Evolutionary conservation across 2,329 filamentous ascomycete species (phyloP).

Genomic region (Pseudogymnoascus verrucosus): DNA sequence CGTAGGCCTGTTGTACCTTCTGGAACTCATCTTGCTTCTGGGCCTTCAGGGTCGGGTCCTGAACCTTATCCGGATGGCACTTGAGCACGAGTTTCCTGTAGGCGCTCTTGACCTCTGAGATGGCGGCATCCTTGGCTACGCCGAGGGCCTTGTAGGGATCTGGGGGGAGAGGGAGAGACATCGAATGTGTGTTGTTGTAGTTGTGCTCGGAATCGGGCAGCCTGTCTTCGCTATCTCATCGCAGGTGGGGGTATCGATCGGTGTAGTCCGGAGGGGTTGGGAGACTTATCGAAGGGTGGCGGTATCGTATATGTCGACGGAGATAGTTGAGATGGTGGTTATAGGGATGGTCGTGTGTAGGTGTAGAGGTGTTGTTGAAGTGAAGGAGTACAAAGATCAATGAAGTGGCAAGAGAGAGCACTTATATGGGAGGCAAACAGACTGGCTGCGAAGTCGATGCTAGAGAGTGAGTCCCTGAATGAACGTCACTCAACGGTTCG

Average conservation of each 20-base stretch:
- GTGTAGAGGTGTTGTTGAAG: neutral
- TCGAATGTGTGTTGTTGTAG: conserved; percentile 10
- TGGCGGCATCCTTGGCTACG: conserved; percentile 62
- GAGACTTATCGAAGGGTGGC: neutral
- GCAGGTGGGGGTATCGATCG: neutral
- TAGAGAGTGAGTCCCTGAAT: neutral
- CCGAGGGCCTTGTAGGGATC: conserved; percentile 78
- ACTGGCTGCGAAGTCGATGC: neutral
- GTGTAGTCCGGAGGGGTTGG: neutral
- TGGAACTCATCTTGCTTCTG: conserved; percentile 84
- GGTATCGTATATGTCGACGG: neutral
- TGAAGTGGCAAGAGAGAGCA: neutral
- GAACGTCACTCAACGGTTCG: conserved; percentile 7
- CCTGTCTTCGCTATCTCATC: neutral
- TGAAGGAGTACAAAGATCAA: neutral
- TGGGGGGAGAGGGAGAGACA: conserved; percentile 22
- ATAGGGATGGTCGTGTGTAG: neutral
- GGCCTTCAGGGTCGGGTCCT: conserved; percentile 58
- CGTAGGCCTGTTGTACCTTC: conserved; percentile 86
- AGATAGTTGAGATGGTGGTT: neutral
- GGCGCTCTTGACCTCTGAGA: conserved; percentile 65
- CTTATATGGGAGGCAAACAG: conserved; percentile 6
- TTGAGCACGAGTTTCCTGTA: conserved; percentile 82
- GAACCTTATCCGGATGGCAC: conserved; percentile 87
- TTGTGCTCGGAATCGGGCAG: conserved; percentile 3